These are phyloP conservation scores for Xylaria scruposa DNA, from an alignment of 495 filamentous ascomycete genomes.

Conservation along the genomic window DNA sequence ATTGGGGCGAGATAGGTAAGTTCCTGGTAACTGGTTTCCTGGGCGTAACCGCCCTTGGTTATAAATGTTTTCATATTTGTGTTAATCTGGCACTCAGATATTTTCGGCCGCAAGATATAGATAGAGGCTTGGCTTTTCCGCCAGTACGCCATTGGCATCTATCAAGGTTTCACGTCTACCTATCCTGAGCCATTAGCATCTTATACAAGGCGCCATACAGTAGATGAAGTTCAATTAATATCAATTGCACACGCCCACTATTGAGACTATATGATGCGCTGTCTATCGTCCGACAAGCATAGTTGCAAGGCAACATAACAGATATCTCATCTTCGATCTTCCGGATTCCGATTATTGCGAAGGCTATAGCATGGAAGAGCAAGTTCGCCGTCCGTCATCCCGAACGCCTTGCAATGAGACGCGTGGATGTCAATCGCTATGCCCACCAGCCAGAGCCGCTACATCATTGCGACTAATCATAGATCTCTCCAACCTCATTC, in stretches of 20 bases:
- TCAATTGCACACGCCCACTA: neutral
- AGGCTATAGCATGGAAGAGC: slow-evolving; percentile 3
- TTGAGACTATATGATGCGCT: neutral
- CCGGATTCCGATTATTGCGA: neutral
- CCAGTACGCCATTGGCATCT: neutral
- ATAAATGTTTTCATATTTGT: neutral
- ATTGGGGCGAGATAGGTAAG: neutral
- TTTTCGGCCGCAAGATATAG: neutral
- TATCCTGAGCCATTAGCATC: neutral
- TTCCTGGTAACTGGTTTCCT: neutral
- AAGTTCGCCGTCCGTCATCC: neutral
- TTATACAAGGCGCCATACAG: neutral
- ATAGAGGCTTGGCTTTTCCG: neutral
- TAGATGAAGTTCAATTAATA: neutral
- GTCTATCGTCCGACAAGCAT: neutral
- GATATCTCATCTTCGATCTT: neutral
- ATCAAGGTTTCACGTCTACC: neutral
- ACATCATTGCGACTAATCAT: neutral
- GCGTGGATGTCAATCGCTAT: neutral
- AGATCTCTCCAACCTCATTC: neutral
- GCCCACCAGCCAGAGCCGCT: neutral
- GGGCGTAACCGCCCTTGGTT: too few relatives aligned
- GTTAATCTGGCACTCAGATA: neutral
- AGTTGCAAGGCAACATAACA: neutral
- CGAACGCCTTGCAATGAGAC: neutral